phyloP scores from a whole-genome alignment of 2,329 filamentous ascomycete species.

The Colletotrichum sp. region DNA sequence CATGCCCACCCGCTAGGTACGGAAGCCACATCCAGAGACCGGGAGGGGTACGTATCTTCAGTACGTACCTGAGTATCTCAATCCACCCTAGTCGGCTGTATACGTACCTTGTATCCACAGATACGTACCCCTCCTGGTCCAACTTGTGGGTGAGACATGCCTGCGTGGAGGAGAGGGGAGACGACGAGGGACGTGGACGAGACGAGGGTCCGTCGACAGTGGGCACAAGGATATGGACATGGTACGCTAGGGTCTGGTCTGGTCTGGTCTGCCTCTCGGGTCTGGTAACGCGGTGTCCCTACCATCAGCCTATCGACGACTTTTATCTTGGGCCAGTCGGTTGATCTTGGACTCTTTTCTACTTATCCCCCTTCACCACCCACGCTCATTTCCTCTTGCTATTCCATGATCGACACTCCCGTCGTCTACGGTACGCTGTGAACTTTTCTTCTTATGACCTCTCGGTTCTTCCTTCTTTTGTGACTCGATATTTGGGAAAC shows the following conservation, averaged over 20 bases:
- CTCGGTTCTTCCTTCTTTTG: constrained; percentile 56
- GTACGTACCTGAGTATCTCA: background rate
- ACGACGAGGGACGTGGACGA: constrained; percentile 25
- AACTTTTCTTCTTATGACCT: constrained; percentile 52
- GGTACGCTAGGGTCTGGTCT: constrained; percentile 29
- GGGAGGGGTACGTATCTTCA: background rate
- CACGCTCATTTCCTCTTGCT: constrained; percentile 40
- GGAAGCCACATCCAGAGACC: constrained; percentile 11
- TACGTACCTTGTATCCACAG: constrained; percentile 4
- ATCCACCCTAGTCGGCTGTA: background rate
- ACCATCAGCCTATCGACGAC: constrained; percentile 36
- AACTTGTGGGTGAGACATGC: constrained; percentile 53
- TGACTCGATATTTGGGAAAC: constrained; percentile 50
- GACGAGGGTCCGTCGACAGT: constrained; percentile 27
- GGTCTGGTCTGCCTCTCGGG: constrained; percentile 1
- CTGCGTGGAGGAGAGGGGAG: constrained; percentile 39
- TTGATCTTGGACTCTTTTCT: constrained; percentile 46
- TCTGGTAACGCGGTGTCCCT: constrained; percentile 15
- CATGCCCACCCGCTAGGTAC: constrained; percentile 9
- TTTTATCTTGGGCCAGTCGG: constrained; percentile 39
- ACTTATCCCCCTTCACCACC: constrained; percentile 57
- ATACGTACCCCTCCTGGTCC: constrained; percentile 32
- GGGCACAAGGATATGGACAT: constrained; percentile 21
- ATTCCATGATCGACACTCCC: constrained; percentile 53
- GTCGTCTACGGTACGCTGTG: constrained; percentile 47